A percentile compares a stretch with the other conserved stretches of the same genome.
Evolutionary conservation across 2,329 filamentous ascomycete genomes (phyloP).

Genomic region (Colletotrichum cuscutae): DNA sequence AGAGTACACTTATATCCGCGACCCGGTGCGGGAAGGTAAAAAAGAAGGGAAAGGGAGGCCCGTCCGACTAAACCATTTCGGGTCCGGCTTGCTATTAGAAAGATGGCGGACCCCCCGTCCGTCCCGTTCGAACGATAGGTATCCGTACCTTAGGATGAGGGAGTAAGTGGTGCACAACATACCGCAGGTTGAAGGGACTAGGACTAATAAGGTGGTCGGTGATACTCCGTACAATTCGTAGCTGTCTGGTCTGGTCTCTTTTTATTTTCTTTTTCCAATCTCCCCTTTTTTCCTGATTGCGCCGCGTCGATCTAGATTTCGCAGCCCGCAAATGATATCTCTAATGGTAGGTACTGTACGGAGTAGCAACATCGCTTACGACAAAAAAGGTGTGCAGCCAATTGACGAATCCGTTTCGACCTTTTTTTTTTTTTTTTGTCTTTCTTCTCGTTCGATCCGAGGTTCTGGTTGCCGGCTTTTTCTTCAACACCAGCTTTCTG

Average conservation of each 20-base stretch:
- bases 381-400: neutral
- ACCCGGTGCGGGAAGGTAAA: constrained; percentile 24
- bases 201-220: neutral
- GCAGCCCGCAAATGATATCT: neutral
- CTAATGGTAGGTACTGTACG: too few species aligned
- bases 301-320: neutral
- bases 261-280: neutral
- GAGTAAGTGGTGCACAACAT: neutral
- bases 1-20: constrained; percentile 2
- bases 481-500: constrained; percentile 19
- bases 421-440: neutral
- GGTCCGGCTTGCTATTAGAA: constrained; percentile 23
- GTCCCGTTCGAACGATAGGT: neutral
- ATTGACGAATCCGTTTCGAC: constrained; percentile 14
- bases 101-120: constrained; percentile 3
- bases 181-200: neutral
- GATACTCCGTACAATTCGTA: too few species aligned
- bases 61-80: constrained; percentile 25
- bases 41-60: constrained; percentile 9
- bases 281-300: neutral
- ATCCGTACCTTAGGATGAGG: neutral
- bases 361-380: neutral
- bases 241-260: neutral
- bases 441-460: constrained; percentile 11
- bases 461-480: constrained; percentile 24